phyloP scores from a whole-genome alignment of 805 yeast species.

The Starmerella sirachaensis region DNA sequence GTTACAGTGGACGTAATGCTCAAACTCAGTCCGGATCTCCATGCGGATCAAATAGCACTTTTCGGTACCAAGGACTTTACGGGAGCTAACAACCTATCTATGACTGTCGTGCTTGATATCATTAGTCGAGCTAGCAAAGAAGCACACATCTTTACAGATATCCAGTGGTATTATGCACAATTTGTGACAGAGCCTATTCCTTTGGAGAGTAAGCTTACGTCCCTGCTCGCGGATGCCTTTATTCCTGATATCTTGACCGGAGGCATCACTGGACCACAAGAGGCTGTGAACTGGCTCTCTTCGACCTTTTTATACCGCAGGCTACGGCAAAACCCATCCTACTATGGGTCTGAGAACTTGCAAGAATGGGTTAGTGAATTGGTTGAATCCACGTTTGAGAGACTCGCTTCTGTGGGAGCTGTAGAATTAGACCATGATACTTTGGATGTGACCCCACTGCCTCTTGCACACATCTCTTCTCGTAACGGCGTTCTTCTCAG shows the following conservation, averaged over 20 bases:
- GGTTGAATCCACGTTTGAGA: conserved; percentile 58
- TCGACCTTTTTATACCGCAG: conserved; percentile 74
- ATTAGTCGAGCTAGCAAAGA: conserved; percentile 25
- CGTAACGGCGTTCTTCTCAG: conserved; percentile 52
- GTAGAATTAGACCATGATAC: conserved; percentile 41
- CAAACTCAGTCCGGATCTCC: background rate
- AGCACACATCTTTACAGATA: conserved; percentile 49
- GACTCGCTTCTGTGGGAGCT: conserved; percentile 44
- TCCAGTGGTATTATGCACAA: conserved; percentile 52
- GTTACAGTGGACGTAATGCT: background rate
- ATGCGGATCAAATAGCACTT: background rate
- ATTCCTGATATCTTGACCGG: conserved; percentile 61
- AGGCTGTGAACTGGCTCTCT: conserved; percentile 83
- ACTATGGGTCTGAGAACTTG: conserved; percentile 69
- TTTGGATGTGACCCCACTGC: conserved; percentile 40
- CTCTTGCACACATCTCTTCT: conserved; percentile 63
- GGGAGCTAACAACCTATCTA: background rate
- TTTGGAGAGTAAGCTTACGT: conserved; percentile 61
- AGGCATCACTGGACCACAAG: conserved; percentile 57
- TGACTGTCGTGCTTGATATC: conserved; percentile 30
- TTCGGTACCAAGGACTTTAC: background rate
- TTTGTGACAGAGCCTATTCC: conserved; percentile 69
- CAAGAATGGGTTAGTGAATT: conserved; percentile 76
- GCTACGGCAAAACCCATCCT: conserved; percentile 72
- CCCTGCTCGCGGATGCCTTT: conserved; percentile 52